Evolutionary conservation across 2,329 filamentous ascomycete species (phyloP), one percentile per base, ranked within the genome.

Genomic region (Venturia oleaginea): DNA sequence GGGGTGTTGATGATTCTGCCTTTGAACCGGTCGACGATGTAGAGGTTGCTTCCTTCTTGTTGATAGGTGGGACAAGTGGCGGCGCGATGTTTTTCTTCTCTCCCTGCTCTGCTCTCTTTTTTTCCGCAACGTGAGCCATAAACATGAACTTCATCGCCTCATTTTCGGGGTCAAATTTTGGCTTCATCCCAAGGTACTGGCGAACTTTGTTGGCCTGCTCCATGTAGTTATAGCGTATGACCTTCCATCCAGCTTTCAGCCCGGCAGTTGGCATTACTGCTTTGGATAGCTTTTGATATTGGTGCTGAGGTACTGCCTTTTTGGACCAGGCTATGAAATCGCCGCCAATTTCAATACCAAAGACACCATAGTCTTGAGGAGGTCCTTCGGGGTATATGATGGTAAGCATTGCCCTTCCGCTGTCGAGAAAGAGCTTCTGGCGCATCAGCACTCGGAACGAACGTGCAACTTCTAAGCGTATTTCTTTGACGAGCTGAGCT

Each of bases 351-450:
- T 76, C 75, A 67, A 42, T 69, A 70, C 81, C 81, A 24, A 74
- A 76, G 3, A 77, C 75, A 66, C 78, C 78, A 65, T 78, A 83
- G 66, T 82, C 79, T 66, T 73, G 70, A 0, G 80, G 80, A 46
- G 79, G 79, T 4, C 76, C 77, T 55, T 78, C 74, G 0, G 80
- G 81, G 59, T 80, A 81, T 19, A 72, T 73, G 22, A 81, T 72
- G 60, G 82, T 79, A 5, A 83, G 71, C 80, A 79, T 81, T 61
- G 71, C 73, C 30, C 72, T 75, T n/a, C 78, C 76, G 19, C 76
- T 70, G 55, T 73, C 75, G 8, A 72, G 62, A 61, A 79, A 75
- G 42, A 77, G 79, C 22, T 79, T 68, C 24, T 69, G 68, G 24
- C 27, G 55, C 32, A 67, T 69, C 32, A 74, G 27, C 71, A 1